These are phyloP conservation scores for Gentiana dahurica DNA, from an alignment of 257 asterid genomes.

Conservation along the genomic window DNA sequence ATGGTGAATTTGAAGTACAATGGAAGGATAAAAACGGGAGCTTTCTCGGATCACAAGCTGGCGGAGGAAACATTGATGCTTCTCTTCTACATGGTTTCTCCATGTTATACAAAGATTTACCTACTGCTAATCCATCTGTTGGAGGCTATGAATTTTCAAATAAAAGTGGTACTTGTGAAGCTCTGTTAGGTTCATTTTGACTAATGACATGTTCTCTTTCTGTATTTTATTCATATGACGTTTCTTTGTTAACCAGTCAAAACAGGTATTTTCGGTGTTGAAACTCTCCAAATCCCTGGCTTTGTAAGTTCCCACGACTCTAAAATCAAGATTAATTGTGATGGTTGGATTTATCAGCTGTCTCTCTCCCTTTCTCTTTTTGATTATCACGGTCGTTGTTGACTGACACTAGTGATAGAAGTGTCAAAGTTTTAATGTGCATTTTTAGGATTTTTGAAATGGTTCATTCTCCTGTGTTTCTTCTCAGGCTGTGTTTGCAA, in stretches of 20 bases:
- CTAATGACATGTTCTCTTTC: conserved; percentile 1
- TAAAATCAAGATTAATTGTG: conserved; percentile 1
- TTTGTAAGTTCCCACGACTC: conserved; percentile 43
- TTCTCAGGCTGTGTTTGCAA: not conserved
- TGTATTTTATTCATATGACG: not conserved
- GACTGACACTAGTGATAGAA: not conserved
- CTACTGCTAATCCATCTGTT: conserved; percentile 50
- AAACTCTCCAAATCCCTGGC: conserved; percentile 53
- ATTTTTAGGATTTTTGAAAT: conserved; percentile 1
- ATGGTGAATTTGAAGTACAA: conserved; percentile 53
- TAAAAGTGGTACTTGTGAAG: conserved; percentile 42
- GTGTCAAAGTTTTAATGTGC: not conserved
- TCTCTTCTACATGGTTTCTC: conserved; percentile 66
- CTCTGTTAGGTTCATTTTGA: conserved; percentile 5
- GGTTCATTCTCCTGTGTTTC: not conserved
- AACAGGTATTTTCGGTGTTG: conserved; percentile 40
- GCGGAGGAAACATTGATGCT: conserved; percentile 39
- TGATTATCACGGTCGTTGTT: not conserved
- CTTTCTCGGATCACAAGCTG: conserved; percentile 29
- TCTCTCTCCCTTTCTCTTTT: not conserved
- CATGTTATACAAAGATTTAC: conserved; percentile 44
- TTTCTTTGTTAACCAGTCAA: conserved; percentile 45
- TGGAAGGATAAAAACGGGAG: conserved; percentile 38
- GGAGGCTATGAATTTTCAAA: conserved; percentile 72
- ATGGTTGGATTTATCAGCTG: not conserved